Base-by-base conservation (phyloP, 169 alveolate genomes). In the Eimeria brunetti region DNA sequence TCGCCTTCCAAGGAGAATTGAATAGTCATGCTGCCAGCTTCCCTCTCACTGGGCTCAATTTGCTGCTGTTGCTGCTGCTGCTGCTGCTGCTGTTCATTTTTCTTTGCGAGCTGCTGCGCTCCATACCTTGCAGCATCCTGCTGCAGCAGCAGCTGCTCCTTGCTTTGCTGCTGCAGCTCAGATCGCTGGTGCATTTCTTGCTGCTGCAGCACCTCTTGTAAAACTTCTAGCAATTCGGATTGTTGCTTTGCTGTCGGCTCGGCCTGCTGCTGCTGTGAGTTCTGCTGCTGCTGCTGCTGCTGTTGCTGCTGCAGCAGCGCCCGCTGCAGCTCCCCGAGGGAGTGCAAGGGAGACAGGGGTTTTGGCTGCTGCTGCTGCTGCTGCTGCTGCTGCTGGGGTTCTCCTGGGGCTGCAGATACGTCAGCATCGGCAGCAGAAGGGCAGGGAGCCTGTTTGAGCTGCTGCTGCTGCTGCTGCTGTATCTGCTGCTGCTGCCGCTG, bases 171-270 rank as follows among this genome's bases (percentile, higher is more conserved):
- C 71, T 33, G 90, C 90, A 83, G 53, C 56, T 12, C 51, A 14
- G 36, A 5, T 30, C 38, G 24, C 90, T 83, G 90, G 56, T 83
- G 90, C 90, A 83, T 33, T 30, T 83, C 75, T 38, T 83, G 75
- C 51, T 83, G 71, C 73, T 51, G 90, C 90, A 18, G 76, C 53
- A 18, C 76, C 49, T 83, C 76, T 53, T 83, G 90, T 30, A 53
- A 33, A 0, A 49, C 67, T 16, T 53, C 46, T 56, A 33, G 76
- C 71, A 33, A 27, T 27, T 83, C 73, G 53, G 62, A 51, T 27
- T 11, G 36, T 11, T 49, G 76, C 30, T 38, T 20, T 56, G 71
- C 62, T 83, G 44, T 11, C 6, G 22, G 20, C n/a, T 27, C 67
- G 69, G 46, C 12, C 64, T 78, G 88, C 88, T 78, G 88, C 64